These are phyloP conservation scores for Suhomyces sp. DNA, from an alignment of 805 yeast genomes.

Conservation along the genomic window DNA sequence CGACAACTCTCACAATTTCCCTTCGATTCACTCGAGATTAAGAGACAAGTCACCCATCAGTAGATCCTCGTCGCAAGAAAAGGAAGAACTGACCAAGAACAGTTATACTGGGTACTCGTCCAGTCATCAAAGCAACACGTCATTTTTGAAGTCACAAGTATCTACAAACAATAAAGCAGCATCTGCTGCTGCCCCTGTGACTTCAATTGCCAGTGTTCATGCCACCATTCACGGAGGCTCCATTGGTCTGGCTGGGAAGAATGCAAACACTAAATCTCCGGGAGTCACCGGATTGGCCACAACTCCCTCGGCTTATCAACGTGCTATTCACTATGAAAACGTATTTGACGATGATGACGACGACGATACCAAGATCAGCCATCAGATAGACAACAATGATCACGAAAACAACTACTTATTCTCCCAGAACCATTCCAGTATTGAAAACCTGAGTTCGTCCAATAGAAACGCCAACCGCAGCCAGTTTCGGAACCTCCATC, in stretches of 20 bases:
- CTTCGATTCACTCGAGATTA: conserved; percentile 33
- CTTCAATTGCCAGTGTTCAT: conserved; percentile 23
- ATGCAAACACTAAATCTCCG: conserved; percentile 5
- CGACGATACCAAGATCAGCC: conserved; percentile 28
- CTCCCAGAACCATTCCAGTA: background rate
- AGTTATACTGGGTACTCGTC: conserved; percentile 1
- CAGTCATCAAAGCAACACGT: conserved; percentile 10
- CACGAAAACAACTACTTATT: background rate
- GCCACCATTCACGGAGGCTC: conserved; percentile 13
- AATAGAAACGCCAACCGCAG: background rate
- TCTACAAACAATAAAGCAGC: conserved; percentile 10
- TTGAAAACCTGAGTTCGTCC: conserved; percentile 1
- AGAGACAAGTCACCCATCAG: conserved; percentile 14
- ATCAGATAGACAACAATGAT: background rate
- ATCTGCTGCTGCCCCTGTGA: conserved; percentile 20
- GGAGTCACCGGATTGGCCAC: conserved; percentile 33
- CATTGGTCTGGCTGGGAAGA: background rate
- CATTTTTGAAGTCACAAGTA: conserved; percentile 15
- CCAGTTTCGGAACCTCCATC: conserved; percentile 1
- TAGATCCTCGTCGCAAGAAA: conserved; percentile 3
- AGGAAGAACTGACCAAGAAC: conserved; percentile 4
- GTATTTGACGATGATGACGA: conserved; percentile 50
- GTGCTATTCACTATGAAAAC: conserved; percentile 31
- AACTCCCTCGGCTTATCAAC: conserved; percentile 28
- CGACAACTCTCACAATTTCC: conserved; percentile 24